Percentiles rank a stretch among this genome's conserved stretches.
Evolutionary conservation across 2,329 filamentous ascomycete species (phyloP).

Genomic region (Ilyonectria robusta): DNA sequence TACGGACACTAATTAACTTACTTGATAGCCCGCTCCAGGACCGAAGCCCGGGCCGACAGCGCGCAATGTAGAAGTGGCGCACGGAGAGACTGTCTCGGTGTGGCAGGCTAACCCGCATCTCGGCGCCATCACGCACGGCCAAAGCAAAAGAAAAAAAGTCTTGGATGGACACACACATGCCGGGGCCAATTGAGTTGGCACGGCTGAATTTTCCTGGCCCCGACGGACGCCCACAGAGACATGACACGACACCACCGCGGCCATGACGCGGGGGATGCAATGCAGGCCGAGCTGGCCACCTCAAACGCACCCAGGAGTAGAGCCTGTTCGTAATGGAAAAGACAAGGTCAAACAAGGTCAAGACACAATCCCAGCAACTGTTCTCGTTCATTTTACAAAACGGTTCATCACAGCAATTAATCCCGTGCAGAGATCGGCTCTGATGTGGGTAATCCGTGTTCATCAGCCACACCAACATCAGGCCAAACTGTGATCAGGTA

Average conservation of each 20-base stretch:
- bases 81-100: background rate
- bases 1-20: background rate
- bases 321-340: background rate
- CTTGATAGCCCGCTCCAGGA: background rate
- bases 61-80: background rate
- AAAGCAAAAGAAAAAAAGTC: background rate
- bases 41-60: background rate
- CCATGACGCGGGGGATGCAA: background rate
- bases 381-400: background rate
- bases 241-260: background rate
- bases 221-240: background rate
- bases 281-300: background rate
- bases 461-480: background rate
- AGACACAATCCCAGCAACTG: background rate
- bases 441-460: background rate
- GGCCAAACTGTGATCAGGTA: background rate
- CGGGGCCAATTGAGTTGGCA: background rate
- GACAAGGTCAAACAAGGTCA: background rate
- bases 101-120: background rate
- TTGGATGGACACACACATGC: background rate
- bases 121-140: background rate
- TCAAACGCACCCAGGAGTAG: background rate
- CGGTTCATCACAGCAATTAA: background rate
- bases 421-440: background rate
- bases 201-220: background rate